Evolutionary conservation across 163 green algal genomes (phyloP).

Genomic region (Prototheca cutis): DNA sequence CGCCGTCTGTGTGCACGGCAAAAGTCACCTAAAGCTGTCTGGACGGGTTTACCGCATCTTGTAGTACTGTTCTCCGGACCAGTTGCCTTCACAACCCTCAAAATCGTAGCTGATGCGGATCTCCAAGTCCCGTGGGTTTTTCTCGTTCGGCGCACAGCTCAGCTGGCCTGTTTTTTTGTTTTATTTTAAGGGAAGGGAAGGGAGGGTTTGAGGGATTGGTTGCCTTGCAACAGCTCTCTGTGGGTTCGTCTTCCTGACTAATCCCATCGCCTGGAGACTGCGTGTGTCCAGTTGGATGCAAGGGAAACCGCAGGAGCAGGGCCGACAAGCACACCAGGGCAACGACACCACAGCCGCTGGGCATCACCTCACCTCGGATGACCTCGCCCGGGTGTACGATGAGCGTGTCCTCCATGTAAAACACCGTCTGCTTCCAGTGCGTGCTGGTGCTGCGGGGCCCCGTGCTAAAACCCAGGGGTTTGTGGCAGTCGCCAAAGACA

Average conservation of each 20-base stretch:
- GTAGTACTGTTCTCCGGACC: conserved; percentile 43
- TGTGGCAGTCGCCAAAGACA: conserved; percentile 65
- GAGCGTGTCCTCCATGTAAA: conserved; percentile 84
- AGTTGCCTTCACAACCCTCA: conserved; percentile 43
- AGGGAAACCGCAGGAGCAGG: no score
- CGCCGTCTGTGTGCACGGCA: no score
- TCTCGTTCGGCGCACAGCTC: conserved; percentile 31
- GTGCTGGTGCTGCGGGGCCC: conserved; percentile 38
- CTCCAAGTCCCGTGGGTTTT: conserved; percentile 59
- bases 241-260: background rate
- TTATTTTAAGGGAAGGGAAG: background rate
- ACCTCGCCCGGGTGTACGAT: conserved; percentile 33
- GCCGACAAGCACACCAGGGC: no score
- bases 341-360: no score
- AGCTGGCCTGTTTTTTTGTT: conserved; percentile 14
- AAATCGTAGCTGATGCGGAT: conserved; percentile 41
- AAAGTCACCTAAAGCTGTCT: no score
- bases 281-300: no score
- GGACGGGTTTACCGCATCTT: conserved; percentile 49
- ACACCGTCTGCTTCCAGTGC: conserved; percentile 97
- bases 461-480: conserved; percentile 66
- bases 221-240: no score
- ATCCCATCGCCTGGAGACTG: background rate
- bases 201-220: no score
- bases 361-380: background rate